These are phyloP conservation scores for Chiua virens DNA, from an alignment of 768 basidiomycete genomes.

Conservation along the genomic window DNA sequence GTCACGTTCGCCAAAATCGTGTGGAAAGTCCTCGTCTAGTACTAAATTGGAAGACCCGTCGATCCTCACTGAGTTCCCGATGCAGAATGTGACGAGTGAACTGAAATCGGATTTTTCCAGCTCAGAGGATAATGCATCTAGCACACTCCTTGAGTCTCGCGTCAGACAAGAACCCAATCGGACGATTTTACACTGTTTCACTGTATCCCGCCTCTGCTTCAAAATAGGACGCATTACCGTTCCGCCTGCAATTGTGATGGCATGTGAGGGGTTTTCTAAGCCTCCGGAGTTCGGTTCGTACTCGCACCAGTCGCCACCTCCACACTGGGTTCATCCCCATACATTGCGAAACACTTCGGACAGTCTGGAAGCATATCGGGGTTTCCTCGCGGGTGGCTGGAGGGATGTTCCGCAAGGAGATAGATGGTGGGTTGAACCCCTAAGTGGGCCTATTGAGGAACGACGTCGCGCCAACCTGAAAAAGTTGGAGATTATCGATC, in stretches of 20 bases:
- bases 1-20: background rate
- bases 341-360: constrained; percentile 5
- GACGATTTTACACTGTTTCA: constrained; percentile 54
- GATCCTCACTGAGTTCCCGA: background rate
- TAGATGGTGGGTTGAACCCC: constrained; percentile 64
- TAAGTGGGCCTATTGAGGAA: constrained; percentile 44
- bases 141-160: background rate
- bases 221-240: constrained; percentile 71
- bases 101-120: background rate
- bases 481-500: constrained; percentile 8
- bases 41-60: background rate
- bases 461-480: constrained; percentile 15
- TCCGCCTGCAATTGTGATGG: constrained; percentile 61
- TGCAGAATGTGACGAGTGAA: background rate
- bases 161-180: constrained; percentile 34
- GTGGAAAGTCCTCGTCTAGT: background rate
- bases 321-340: constrained; percentile 12
- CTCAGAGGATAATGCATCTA: background rate
- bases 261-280: constrained; percentile 50
- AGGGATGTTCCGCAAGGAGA: constrained; percentile 50
- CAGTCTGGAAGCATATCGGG: constrained; percentile 35
- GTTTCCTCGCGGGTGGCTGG: constrained; percentile 61
- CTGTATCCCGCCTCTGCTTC: constrained; percentile 62
- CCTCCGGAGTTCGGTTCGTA: constrained; percentile 15
- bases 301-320: constrained; percentile 9